Base-by-base conservation (phyloP, 1,284 basidiomycete genomes). In the Sanghuangporus sanghuang region DNA sequence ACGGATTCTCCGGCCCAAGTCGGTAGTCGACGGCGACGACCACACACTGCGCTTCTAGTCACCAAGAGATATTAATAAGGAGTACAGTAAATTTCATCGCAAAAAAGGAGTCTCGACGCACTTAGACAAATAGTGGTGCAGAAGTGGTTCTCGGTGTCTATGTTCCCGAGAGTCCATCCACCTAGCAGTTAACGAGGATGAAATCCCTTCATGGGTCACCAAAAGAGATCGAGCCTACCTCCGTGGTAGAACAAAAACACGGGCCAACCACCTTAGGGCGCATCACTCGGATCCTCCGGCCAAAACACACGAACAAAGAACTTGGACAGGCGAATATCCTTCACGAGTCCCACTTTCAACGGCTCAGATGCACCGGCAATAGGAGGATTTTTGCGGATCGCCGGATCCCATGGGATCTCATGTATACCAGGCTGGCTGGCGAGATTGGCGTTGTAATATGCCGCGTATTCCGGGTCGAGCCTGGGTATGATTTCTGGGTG, bases 1-100 rank as follows among this genome's bases (percentile, higher is more conserved):
- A 92, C 4, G 81, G 81, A 59, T 87, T 67, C 69, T 93, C 90
- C 0, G 91, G 91, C 0, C 86, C 89, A 7, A 92, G 80, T 4
- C 89, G 83, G 71, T 92, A 92, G 68, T 87, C 85, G 21, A 92
- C 86, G 4, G 85, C 84, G 7, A 89, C 75, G 1, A 87, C 84
- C 0, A 85, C 76, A 54, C 73, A 73, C 46, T 70, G 71, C 21
- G 74, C 71, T 16, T 73, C 70, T 73, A 67, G 67, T 16, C 59
- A 65, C 27, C 27, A n/a, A 2, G 44, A 80, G 76, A 63, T 79
- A 83, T 62, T 78, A 46, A 16, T 27, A 36, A 39, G 40, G 32
- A n/a, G 38, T n/a, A n/a, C n/a, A n/a, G n/a, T 16, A n/a, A 11
- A 58, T 7, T 59, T 48, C n/a, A 46, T 62, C 8, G 50, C 6